Evolutionary conservation across 495 filamentous ascomycete species (phyloP).

Genomic region (Aspergillus leporis): DNA sequence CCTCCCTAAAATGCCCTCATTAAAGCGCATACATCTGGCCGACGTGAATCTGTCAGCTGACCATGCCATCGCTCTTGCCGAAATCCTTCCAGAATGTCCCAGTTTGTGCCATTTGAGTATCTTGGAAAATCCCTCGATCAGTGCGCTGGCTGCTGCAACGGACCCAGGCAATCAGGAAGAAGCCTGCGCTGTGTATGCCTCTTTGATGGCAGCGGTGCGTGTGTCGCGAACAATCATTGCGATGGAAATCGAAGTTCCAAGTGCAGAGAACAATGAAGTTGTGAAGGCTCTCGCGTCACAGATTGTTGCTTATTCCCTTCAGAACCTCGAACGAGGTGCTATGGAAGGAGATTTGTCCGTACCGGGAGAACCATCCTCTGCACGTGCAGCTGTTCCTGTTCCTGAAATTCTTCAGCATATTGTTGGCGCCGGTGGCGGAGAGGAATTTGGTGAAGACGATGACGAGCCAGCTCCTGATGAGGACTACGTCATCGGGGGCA

Average conservation of each 20-base stretch:
- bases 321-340: conserved; percentile 75
- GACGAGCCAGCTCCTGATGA: conserved; percentile 79
- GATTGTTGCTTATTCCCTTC: conserved; percentile 88
- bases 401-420: conserved; percentile 70
- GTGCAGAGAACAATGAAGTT: conserved; percentile 74
- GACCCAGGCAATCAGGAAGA: conserved; percentile 80
- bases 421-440: conserved; percentile 56
- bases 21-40: conserved; percentile 84
- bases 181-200: conserved; percentile 90
- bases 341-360: conserved; percentile 48
- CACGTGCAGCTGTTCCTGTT: conserved; percentile 44
- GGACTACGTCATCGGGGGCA: conserved; percentile 94
- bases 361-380: conserved; percentile 32
- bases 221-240: conserved; percentile 82
- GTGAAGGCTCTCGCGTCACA: conserved; percentile 92
- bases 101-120: conserved; percentile 85
- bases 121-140: conserved; percentile 75
- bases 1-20: conserved; percentile 72
- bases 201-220: conserved; percentile 82
- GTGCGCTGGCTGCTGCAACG: conserved; percentile 64
- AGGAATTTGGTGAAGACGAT: conserved; percentile 57
- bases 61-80: conserved; percentile 85
- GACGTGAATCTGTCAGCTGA: conserved; percentile 85
- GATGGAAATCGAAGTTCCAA: conserved; percentile 88
- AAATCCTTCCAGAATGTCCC: conserved; percentile 84